Conservation (phyloP, 257 asterid genomes). For the Solanum virginianum region DNA sequence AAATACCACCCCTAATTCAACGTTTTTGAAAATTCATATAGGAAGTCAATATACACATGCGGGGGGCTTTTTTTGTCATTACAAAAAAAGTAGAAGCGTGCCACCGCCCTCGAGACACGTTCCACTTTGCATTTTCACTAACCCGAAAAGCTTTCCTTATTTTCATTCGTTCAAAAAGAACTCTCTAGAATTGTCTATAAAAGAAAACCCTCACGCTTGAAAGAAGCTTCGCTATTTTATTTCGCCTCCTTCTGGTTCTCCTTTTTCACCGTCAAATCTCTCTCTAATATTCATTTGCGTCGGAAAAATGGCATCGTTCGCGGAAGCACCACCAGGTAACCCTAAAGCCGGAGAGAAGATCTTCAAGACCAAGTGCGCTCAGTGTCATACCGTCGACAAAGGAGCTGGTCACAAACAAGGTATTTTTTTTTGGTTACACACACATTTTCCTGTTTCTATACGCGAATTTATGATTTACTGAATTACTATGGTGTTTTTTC, state of each 20-base stretch:
- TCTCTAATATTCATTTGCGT: neutral
- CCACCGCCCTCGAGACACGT: slow-evolving; percentile 24
- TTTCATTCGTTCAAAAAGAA: neutral
- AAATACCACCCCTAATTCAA: neutral
- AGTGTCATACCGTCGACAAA: slow-evolving; percentile 83
- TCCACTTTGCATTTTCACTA: neutral
- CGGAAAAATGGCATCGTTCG: slow-evolving; percentile 53
- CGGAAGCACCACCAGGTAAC: slow-evolving; percentile 66
- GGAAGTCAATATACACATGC: neutral
- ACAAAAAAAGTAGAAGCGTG: neutral
- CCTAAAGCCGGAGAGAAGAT: slow-evolving; percentile 61
- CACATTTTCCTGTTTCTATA: neutral
- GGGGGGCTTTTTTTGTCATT: neutral
- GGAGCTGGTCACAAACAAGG: slow-evolving; percentile 98
- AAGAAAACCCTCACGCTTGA: neutral
- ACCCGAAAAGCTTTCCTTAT: slow-evolving; percentile 4
- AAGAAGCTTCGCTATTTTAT: neutral
- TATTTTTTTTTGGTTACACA: neutral
- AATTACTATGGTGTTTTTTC: neutral
- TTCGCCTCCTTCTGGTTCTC: neutral
- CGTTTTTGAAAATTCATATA: neutral
- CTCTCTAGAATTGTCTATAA: neutral
- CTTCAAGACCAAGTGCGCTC: slow-evolving; percentile 83
- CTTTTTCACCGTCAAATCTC: neutral
- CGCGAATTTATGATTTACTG: neutral